Base-by-base conservation (phyloP, 2,329 filamentous ascomycete genomes). In the Cordyceps farinosa region DNA sequence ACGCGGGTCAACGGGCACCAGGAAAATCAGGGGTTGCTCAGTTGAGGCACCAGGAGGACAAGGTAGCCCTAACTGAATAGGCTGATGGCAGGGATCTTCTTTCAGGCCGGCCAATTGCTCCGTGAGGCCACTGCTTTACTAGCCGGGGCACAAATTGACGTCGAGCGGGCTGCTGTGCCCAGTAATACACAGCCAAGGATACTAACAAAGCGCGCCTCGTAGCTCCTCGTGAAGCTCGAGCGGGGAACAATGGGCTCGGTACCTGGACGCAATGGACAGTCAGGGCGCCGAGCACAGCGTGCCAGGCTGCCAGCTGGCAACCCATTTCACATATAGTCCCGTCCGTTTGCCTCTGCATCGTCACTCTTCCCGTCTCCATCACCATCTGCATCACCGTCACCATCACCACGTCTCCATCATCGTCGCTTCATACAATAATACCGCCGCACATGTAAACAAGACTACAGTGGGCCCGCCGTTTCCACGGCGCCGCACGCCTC, bases 11-110 rank as follows among this genome's bases (percentile, higher is more conserved):
- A 13, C 45, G 17, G 45, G 47, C 34, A 51, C 27, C 45, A 44
- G n/a, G 27, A 27, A 51, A 60, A 50, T 60, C 56, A 60, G 56
- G 56, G 56, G 56, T 60, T 17, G 56, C 45, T 60, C 47, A 60
- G 56, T 60, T 60, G 56, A 50, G 56, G 56, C 56, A 47, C n/a
- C 42, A n/a, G 30, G 22, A 27, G 36, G 8, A 34, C 40, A 9
- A 47, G 54, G n/a, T 5, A 38, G 51, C 32, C 22, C 51, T 30
- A 57, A 44, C 42, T 57, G 10, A 27, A 36, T 44, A 51, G 57
- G 47, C 57, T 52, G 57, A 50, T n/a, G 47, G 48, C 47, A 60
- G 57, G 57, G 57, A 32, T 60, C n/a, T 30, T 52, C 36, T 22
- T 48, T 52, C 44, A 36, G 57, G 47, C 5, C 47, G 57, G 47